A percentile compares a stretch with the other conserved stretches of the same genome.
phyloP scores from a whole-genome alignment of 2,329 filamentous ascomycete species.

The Fusarium incarnatum region DNA sequence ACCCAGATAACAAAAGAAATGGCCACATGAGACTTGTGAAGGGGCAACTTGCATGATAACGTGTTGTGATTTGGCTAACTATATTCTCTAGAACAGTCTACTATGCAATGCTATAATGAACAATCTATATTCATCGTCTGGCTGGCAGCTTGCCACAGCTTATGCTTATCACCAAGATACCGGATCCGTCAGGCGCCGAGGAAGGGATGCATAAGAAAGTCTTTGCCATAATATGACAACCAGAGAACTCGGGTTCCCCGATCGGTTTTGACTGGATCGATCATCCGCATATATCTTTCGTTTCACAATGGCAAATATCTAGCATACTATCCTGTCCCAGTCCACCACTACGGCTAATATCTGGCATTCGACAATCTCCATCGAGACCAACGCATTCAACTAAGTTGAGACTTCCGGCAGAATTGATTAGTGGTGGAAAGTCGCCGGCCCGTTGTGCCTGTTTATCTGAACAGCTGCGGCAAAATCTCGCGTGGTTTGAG shows the following conservation, averaged over 20 bases:
- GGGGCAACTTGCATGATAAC: conserved; percentile 15
- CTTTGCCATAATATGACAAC: neutral
- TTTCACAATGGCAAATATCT: conserved; percentile 1
- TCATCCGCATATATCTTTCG: neutral
- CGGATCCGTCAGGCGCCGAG: neutral
- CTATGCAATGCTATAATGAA: neutral
- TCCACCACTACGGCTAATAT: conserved; percentile 2
- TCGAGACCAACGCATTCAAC: neutral
- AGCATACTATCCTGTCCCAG: neutral
- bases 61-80: neutral
- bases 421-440: conserved; percentile 10
- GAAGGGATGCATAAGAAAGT: conserved; percentile 4
- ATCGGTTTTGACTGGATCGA: neutral
- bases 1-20: conserved; percentile 4
- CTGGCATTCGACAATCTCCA: neutral
- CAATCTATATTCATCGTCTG: conserved; percentile 11
- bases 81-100: neutral
- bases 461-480: conserved; percentile 10
- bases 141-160: conserved; percentile 6
- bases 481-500: conserved; percentile 13
- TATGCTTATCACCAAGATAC: conserved; percentile 7
- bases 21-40: conserved; percentile 2
- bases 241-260: neutral
- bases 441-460: conserved; percentile 29
- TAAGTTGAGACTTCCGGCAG: neutral